Evolutionary conservation across 441 rosid genomes (phyloP).

Genomic region (Erysimum cheiri): DNA sequence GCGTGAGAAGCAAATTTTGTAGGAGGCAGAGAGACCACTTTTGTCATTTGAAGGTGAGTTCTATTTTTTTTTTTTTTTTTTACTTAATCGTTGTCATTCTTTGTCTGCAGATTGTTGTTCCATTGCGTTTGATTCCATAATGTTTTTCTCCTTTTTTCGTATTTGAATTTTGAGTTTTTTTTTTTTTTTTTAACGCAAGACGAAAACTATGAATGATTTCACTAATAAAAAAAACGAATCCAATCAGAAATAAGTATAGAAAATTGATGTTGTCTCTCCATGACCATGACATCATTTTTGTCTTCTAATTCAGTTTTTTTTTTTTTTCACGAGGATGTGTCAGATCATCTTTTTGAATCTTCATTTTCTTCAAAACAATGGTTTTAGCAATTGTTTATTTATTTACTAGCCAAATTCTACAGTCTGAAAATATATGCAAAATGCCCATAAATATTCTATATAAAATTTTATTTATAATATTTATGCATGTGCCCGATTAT

Average conservation of each 20-base stretch:
- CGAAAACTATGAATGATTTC: neutral
- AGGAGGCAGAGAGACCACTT: constrained; percentile 23
- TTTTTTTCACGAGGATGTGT: constrained; percentile 76
- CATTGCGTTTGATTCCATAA: constrained; percentile 18
- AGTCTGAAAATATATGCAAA: no score
- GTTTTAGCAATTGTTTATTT: neutral
- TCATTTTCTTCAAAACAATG: constrained; percentile 23
- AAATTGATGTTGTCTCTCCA: constrained; percentile 42
- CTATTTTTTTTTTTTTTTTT: neutral
- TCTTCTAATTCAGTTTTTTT: constrained; percentile 59
- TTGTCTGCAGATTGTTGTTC: constrained; percentile 2
- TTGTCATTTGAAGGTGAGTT: constrained; percentile 31
- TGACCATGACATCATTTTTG: constrained; percentile 54
- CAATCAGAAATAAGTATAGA: neutral
- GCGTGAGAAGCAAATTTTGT: constrained; percentile 9
- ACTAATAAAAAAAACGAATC: neutral
- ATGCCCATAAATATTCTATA: no score
- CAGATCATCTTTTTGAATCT: constrained; percentile 47
- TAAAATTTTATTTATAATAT: no score
- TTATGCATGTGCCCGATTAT: neutral
- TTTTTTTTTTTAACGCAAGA: neutral
- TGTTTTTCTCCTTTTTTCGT: constrained; percentile 30
- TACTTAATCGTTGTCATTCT: constrained; percentile 1
- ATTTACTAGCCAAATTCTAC: constrained; percentile 1
- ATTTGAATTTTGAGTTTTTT: neutral